Conservation (phyloP, 2,329 filamentous ascomycete species). For the Aureobasidium sp. region DNA sequence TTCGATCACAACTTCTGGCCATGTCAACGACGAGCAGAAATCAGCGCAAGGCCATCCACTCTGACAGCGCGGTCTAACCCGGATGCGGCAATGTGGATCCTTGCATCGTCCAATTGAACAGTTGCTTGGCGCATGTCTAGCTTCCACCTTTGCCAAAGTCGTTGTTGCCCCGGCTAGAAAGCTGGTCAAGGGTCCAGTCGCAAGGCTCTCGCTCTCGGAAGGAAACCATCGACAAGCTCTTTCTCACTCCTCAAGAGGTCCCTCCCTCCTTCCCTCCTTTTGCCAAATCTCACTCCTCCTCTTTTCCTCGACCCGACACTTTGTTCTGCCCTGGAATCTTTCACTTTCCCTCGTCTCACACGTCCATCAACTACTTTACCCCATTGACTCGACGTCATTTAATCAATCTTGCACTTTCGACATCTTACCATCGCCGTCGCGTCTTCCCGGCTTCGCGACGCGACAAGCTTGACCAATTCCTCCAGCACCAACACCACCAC, state of each 20-base stretch:
- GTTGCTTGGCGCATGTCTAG: background rate
- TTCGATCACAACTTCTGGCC: background rate
- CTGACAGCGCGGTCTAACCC: background rate
- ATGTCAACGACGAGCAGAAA: background rate
- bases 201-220: background rate
- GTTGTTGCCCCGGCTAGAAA: background rate
- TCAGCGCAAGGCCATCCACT: background rate
- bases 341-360: background rate
- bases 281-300: background rate
- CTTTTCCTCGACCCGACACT: background rate
- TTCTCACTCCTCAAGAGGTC: slow-evolving; percentile 2
- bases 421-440: slow-evolving; percentile 6
- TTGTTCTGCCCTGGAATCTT: background rate
- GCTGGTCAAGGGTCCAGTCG: slow-evolving; percentile 5
- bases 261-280: background rate
- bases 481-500: background rate
- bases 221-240: background rate
- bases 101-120: background rate
- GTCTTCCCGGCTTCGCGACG: slow-evolving; percentile 8
- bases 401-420: slow-evolving; percentile 7
- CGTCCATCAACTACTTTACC: background rate
- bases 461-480: slow-evolving; percentile 5
- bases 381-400: slow-evolving; percentile 8
- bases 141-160: background rate
- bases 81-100: background rate